Evolutionary conservation across 495 filamentous ascomycete species (phyloP).

Genomic region (Immersiella caudata): DNA sequence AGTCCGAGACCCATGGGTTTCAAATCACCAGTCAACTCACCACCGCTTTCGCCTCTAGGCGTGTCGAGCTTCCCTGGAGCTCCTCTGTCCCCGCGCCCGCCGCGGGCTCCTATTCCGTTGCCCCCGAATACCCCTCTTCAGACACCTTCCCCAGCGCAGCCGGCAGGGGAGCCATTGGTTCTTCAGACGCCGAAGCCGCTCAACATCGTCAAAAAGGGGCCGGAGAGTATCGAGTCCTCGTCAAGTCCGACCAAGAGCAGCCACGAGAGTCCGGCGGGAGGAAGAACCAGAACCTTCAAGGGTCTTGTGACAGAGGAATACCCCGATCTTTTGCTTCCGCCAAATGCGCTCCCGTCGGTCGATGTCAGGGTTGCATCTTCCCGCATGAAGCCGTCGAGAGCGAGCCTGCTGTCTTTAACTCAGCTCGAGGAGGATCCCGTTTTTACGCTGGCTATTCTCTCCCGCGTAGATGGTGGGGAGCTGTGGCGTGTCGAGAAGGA

Average conservation of each 20-base stretch:
- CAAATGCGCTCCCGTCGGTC: slow-evolving; percentile 85
- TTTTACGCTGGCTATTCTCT: slow-evolving; percentile 84
- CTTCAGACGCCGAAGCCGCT: slow-evolving; percentile 46
- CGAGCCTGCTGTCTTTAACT: slow-evolving; percentile 72
- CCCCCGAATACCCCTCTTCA: slow-evolving; percentile 64
- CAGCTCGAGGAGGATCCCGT: slow-evolving; percentile 87
- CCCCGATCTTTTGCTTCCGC: slow-evolving; percentile 80
- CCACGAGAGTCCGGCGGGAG: slow-evolving; percentile 34
- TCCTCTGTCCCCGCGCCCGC: slow-evolving; percentile 73
- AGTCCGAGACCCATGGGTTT: slow-evolving; percentile 84
- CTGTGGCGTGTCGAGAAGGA: slow-evolving; percentile 95
- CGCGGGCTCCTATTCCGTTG: slow-evolving; percentile 66
- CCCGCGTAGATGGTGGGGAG: slow-evolving; percentile 74
- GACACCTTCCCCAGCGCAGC: slow-evolving; percentile 49
- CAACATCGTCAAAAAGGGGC: slow-evolving; percentile 42
- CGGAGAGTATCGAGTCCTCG: slow-evolving; percentile 30
- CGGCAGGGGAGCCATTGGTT: slow-evolving; percentile 33
- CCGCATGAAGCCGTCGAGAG: slow-evolving; percentile 81
- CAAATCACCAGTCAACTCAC: slow-evolving; percentile 71
- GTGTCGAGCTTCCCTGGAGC: slow-evolving; percentile 55
- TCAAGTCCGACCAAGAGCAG: slow-evolving; percentile 38
- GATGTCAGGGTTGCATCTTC: slow-evolving; percentile 88
- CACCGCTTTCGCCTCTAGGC: slow-evolving; percentile 65
- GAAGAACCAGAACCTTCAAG: slow-evolving; percentile 49
- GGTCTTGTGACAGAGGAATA: slow-evolving; percentile 81